Base-by-base conservation (phyloP, 345 rosid species). In the Sonneratia alba region DNA sequence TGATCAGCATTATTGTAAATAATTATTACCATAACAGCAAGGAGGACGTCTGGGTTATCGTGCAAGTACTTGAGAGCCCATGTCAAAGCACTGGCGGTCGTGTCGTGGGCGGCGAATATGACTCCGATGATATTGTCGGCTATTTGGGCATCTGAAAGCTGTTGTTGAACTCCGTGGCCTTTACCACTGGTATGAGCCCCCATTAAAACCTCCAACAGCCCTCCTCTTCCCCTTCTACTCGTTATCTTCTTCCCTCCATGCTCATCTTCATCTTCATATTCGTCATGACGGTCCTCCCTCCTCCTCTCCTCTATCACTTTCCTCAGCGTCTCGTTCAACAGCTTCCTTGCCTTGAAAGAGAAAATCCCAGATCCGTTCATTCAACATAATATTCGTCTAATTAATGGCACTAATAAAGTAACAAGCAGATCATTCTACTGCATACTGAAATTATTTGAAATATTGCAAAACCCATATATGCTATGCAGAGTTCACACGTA, bases 61-160 rank as follows among this genome's bases (percentile, higher is more conserved):
- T 87, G 92, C 75, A 94, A 78, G 81, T 91, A 90, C 83, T 94
- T 94, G 70, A 94, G 79, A 67, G 87, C 80, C 97, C 97, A 94
- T 21, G 98, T 94, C 18, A 90, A 77, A 51, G 82, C 91, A 74
- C 92, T 88, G 15, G 97, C 97, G 24, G 98, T 94, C 12, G 97
- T 91, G 67, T 94, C 98, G n/a, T 90, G 95, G 67, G 98, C 97
- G 53, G 98, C 97, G 19, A 94, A 94, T 24, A 91, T 88, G 4
- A 94, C 93, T 37, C 98, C 98, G 47, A 94, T 91, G 72, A 94
- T 85, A 68, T 94, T 94, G 72, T 94, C 98, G 14, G 95, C 93
- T 65, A 94, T 89, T 43, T 94, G 98, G 32, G 88, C 83, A 79
- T 94, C 97, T 14, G 83, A 87, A 12, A 93, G 84, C 48, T 74